phyloP scores from a whole-genome alignment of 768 basidiomycete species.

The Phlebiopsis gigantea region DNA sequence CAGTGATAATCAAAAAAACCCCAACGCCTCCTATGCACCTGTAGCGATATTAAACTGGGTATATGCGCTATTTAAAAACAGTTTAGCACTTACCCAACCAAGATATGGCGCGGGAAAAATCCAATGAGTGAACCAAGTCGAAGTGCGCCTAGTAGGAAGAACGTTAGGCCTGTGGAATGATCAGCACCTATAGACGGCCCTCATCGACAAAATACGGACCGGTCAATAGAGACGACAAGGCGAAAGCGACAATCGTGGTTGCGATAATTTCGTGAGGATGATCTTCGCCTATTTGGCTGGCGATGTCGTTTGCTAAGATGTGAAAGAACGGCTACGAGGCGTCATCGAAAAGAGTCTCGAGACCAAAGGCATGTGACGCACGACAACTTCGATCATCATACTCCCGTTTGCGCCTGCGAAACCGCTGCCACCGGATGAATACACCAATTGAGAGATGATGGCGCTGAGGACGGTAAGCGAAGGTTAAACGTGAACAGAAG shows the following conservation, averaged over 20 bases:
- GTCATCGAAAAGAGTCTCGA: background rate
- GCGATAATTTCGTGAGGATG: constrained; percentile 73
- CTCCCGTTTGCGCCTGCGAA: constrained; percentile 90
- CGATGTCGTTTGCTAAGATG: constrained; percentile 77
- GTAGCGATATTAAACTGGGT: background rate
- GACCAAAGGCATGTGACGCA: constrained; percentile 32
- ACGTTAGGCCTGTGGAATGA: constrained; percentile 52
- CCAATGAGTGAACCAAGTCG: constrained; percentile 83
- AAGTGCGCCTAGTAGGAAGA: constrained; percentile 82
- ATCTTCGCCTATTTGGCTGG: constrained; percentile 63
- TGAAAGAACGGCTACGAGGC: constrained; percentile 84
- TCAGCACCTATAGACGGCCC: background rate
- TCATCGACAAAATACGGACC: constrained; percentile 37
- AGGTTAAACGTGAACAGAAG: background rate
- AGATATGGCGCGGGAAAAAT: constrained; percentile 94
- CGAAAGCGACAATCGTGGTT: constrained; percentile 86
- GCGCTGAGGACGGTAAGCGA: constrained; percentile 37
- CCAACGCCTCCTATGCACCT: constrained; percentile 96
- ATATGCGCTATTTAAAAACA: no score
- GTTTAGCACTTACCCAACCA: constrained; percentile 66
- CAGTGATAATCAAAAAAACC: constrained; percentile 85
- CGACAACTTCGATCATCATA: constrained; percentile 99
- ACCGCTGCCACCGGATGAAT: constrained; percentile 80
- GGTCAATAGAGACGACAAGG: constrained; percentile 82
- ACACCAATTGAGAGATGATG: constrained; percentile 77